Base-by-base conservation (phyloP, 2,329 filamentous ascomycete species). In the Monilinia aucupariae region DNA sequence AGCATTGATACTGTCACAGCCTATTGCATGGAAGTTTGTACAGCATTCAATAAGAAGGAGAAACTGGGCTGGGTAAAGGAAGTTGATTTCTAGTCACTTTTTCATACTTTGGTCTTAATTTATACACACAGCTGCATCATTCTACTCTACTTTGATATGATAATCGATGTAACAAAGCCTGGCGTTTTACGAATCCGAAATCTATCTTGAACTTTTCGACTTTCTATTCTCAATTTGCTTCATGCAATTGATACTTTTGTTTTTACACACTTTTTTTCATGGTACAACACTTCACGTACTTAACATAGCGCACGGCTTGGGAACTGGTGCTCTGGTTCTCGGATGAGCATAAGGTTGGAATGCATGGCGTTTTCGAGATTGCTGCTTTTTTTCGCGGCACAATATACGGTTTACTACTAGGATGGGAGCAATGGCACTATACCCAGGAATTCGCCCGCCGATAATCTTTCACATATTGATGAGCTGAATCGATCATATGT, bases 1-100 rank as follows among this genome's bases (percentile, higher is more conserved):
- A 61, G 37, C n/a, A 41, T 64, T 37, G 45, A 43, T 41, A 37
- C 52, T 13, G 32, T 59, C 25, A 61, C 56, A 22, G 20, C 49
- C 6, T 64, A 52, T 30, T 48, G 51, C 17, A 64, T 64, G 63
- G 43, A 56, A 34, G 59, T 64, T 34, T 62, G 61, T 39, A 48
- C 50, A 10, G 59, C 50, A 7, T 64, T 50, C 22, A 61, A 64
- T 43, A 61, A 62, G 51, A 50, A 37, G 43, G 63, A 64, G 39
- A 62, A 64, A 47, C 37, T 41, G 12, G 62, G 62, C 8, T 64
- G 63, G 59, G 27, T 25, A 39, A 64, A 62, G n/a, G 51, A 64
- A 17, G 62, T 59, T 25, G 48, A 61, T 20, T 64, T 61, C 27
- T 64, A 61, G 54, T 52, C 39, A 17, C 17, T 32, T 10, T 10